Conservation (phyloP, 139 green algal species). For the Penium margaritaceum region DNA sequence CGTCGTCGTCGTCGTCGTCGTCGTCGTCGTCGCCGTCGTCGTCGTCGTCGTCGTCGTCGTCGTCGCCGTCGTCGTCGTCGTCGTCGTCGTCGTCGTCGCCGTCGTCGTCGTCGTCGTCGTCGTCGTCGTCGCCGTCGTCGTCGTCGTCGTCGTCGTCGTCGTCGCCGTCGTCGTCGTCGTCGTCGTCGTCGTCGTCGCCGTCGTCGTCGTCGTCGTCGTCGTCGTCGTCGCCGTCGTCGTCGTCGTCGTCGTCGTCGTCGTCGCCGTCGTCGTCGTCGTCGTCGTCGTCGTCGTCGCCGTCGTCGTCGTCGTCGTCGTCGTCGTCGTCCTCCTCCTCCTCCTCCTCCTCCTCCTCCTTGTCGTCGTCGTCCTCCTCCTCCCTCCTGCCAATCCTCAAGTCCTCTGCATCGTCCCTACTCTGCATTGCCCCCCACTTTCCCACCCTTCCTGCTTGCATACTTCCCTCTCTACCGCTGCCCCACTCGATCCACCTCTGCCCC, state of each 20-base stretch:
- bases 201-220: neutral
- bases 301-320: neutral
- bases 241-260: neutral
- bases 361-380: neutral
- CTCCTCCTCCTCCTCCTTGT: neutral
- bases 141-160: neutral
- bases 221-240: neutral
- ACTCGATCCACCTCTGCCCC: too few species aligned
- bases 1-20: conserved; percentile 1
- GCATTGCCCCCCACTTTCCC: too few species aligned
- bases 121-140: neutral
- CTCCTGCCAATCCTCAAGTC: too few species aligned
- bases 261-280: neutral
- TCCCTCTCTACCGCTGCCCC: too few species aligned
- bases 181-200: neutral
- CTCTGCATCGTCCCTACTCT: too few species aligned
- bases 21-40: neutral
- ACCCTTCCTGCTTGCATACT: too few species aligned
- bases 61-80: neutral
- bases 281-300: neutral
- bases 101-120: neutral
- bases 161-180: neutral
- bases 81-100: neutral
- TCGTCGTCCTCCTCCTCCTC: neutral
- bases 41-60: conserved; percentile 2